Evolutionary conservation across 2,329 filamentous ascomycete genomes (phyloP).

Genomic region (Daldinia sp.): DNA sequence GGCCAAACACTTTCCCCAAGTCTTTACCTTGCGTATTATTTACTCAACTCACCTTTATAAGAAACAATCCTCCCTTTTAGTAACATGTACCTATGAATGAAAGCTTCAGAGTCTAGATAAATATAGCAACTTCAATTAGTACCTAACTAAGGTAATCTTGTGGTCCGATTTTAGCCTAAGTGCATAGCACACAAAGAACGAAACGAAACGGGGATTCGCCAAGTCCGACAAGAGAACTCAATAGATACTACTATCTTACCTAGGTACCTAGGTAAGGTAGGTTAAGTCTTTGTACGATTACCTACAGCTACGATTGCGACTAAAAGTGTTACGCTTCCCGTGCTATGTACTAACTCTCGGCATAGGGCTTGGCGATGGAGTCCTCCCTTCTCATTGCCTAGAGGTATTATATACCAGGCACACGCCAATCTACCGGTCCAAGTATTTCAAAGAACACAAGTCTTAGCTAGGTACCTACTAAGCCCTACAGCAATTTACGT

Average conservation of each 20-base stretch:
- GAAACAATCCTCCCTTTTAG: background rate
- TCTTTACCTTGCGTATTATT: background rate
- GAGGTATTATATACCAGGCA: background rate
- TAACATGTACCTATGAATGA: background rate
- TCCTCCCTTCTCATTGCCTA: background rate
- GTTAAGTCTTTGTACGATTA: background rate
- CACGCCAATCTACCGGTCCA: background rate
- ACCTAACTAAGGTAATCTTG: background rate
- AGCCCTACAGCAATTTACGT: background rate
- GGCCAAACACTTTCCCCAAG: too few species aligned
- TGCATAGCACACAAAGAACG: background rate
- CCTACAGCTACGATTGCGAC: background rate
- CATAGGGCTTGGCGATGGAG: slow-evolving; percentile 2
- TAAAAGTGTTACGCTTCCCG: background rate
- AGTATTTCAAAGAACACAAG: background rate
- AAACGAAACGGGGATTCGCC: background rate
- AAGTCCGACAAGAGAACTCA: slow-evolving; percentile 3
- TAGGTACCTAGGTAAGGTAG: too few species aligned
- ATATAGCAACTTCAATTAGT: background rate
- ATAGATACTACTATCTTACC: background rate
- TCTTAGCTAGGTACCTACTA: background rate
- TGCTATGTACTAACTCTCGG: background rate
- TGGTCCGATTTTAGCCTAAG: slow-evolving; percentile 1
- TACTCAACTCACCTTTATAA: background rate
- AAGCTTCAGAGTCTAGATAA: background rate